A percentile compares a stretch with the other conserved stretches of the same genome.
Evolutionary conservation across 208 protist species (phyloP).

Genomic region (Leishmania tarentolae): DNA sequence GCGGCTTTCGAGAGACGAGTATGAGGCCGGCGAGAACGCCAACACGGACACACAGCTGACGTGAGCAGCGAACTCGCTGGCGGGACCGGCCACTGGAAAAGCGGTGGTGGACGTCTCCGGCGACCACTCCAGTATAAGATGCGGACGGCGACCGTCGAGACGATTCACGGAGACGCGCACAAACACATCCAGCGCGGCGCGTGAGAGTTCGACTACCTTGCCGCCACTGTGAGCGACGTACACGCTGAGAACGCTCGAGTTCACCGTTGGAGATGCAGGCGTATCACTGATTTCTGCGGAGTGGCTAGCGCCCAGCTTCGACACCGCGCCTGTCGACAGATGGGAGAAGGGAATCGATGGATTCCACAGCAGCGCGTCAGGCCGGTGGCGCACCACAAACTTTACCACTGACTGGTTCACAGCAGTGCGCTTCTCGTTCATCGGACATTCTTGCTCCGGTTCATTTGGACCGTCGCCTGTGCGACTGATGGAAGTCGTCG

Average conservation of each 20-base stretch:
- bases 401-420: constrained; percentile 55
- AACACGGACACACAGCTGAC: constrained; percentile 51
- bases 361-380: constrained; percentile 34
- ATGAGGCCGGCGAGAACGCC: constrained; percentile 18
- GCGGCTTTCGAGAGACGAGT: constrained; percentile 43
- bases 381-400: constrained; percentile 46
- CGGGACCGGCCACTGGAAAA: constrained; percentile 70
- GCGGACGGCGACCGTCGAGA: constrained; percentile 62
- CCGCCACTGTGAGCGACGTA: constrained; percentile 72
- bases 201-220: constrained; percentile 59
- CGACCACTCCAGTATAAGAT: constrained; percentile 66
- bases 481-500: constrained; percentile 2
- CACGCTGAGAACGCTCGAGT: constrained; percentile 35
- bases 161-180: constrained; percentile 39
- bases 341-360: constrained; percentile 22
- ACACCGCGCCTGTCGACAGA: background rate
- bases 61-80: constrained; percentile 46
- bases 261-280: background rate
- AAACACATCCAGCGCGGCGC: constrained; percentile 60
- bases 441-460: background rate
- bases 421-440: background rate
- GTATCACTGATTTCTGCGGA: background rate
- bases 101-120: constrained; percentile 40
- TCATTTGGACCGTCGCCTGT: background rate
- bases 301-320: background rate